Evolutionary conservation across 495 filamentous ascomycete genomes (phyloP).

Genomic region (Cladorrhinum samala): DNA sequence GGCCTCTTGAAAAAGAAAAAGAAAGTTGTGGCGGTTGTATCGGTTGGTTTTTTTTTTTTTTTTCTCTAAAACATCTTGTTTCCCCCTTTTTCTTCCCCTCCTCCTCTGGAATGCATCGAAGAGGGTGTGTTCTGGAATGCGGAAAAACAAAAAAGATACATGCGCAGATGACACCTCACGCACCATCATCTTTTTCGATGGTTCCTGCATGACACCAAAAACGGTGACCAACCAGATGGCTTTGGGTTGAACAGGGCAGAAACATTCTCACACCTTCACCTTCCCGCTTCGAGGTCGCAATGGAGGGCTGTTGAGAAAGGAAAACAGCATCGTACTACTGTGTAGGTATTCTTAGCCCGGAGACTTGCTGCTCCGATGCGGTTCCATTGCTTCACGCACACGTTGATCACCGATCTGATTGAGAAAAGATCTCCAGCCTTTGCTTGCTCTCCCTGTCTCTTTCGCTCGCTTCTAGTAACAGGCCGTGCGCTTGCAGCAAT

Average conservation of each 20-base stretch:
- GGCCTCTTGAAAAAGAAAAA: background rate
- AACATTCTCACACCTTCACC: background rate
- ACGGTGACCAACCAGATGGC: constrained; percentile 4
- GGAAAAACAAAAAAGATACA: background rate
- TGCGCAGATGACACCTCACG: constrained; percentile 1
- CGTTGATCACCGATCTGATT: background rate
- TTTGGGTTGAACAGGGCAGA: background rate
- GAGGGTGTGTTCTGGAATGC: background rate
- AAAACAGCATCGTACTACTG: background rate
- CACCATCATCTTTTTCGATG: constrained; percentile 2
- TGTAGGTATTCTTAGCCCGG: background rate
- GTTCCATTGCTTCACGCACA: background rate
- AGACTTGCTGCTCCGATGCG: background rate
- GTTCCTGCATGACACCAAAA: constrained; percentile 13
- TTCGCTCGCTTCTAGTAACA: too few relatives aligned
- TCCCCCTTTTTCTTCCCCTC: too few relatives aligned
- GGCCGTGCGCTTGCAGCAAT: constrained; percentile 10
- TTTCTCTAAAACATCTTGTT: too few relatives aligned
- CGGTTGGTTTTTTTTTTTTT: background rate
- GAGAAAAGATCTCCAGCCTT: background rate
- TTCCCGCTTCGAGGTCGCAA: background rate
- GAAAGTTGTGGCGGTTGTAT: background rate
- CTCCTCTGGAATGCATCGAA: too few relatives aligned
- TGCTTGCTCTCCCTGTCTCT: background rate
- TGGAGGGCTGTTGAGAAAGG: background rate